These are phyloP conservation scores for Houttuynia cordata DNA, from an alignment of 164 flowering plant species.

Conservation along the genomic window DNA sequence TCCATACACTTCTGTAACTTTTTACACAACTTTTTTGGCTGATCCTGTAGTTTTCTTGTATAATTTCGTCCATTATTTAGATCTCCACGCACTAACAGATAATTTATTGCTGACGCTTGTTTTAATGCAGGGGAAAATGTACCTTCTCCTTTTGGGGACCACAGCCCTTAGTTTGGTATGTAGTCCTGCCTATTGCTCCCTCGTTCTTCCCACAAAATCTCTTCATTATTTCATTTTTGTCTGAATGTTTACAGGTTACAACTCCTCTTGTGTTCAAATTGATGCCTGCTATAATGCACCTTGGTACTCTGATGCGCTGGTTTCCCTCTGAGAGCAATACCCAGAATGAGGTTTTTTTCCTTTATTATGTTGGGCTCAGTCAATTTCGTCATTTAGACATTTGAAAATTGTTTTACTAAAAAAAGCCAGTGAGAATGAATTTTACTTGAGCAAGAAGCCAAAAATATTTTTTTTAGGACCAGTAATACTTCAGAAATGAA, in stretches of 20 bases:
- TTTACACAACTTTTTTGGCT: neutral
- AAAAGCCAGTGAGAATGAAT: neutral
- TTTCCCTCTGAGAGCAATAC: slow-evolving; percentile 59
- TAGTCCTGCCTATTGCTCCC: neutral
- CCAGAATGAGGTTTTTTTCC: slow-evolving; percentile 50
- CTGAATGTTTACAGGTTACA: slow-evolving; percentile 48
- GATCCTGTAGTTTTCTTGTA: too few species aligned
- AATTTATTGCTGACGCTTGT: neutral
- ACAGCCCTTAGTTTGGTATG: slow-evolving; percentile 88
- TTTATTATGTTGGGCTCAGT: neutral
- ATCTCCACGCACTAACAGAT: neutral
- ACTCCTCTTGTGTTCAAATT: slow-evolving; percentile 86
- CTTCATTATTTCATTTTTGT: neutral
- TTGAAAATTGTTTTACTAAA: too few species aligned
- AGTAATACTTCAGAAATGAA: too few species aligned
- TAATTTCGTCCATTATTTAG: neutral
- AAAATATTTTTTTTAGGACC: too few species aligned
- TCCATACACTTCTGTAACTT: neutral
- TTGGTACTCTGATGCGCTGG: slow-evolving; percentile 89
- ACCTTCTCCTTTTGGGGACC: slow-evolving; percentile 95
- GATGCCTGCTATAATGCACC: slow-evolving; percentile 75
- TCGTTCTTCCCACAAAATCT: slow-evolving; percentile 3
- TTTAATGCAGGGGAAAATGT: slow-evolving; percentile 74
- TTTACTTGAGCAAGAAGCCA: too few species aligned
- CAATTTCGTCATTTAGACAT: neutral